phyloP scores from a whole-genome alignment of 768 basidiomycete genomes.

The Pleurotus djamor region DNA sequence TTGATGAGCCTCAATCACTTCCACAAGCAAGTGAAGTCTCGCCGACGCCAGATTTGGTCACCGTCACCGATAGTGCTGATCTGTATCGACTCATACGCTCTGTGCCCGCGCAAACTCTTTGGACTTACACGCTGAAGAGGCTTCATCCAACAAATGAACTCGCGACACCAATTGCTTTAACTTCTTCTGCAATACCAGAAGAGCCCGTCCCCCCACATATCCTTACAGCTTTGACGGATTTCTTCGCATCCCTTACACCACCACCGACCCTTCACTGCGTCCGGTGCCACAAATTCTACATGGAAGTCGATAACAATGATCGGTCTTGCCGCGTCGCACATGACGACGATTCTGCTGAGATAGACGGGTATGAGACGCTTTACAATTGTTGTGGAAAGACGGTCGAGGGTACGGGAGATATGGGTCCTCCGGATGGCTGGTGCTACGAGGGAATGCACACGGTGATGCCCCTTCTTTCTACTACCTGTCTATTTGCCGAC shows the following conservation, averaged over 20 bases:
- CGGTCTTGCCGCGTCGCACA: conserved; percentile 68
- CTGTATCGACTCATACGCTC: conserved; percentile 4
- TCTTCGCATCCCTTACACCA: conserved; percentile 61
- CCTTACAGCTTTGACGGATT: conserved; percentile 46
- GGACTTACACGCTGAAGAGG: not conserved
- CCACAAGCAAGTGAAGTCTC: not conserved
- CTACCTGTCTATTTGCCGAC: conserved; percentile 1
- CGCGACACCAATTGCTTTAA: not conserved
- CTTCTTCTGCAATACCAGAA: not conserved
- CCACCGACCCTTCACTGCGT: conserved; percentile 74
- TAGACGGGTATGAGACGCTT: conserved; percentile 58
- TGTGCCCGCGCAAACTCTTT: not conserved
- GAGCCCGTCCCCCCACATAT: conserved; percentile 31
- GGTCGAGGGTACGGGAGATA: conserved; percentile 74
- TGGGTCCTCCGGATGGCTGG: conserved; percentile 85
- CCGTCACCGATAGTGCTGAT: not conserved
- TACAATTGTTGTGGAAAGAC: conserved; percentile 76
- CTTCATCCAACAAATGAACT: not conserved
- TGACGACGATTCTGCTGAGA: conserved; percentile 79
- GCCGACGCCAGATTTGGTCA: not conserved
- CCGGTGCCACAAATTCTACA: conserved; percentile 70
- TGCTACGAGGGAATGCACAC: conserved; percentile 85
- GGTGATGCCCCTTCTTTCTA: conserved; percentile 31
- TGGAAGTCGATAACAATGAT: conserved; percentile 74
- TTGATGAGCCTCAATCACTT: not conserved